A percentile compares a stretch with the other conserved stretches of the same genome.
Conservation (phyloP, 768 basidiomycete species). For the Megacollybia marginata region DNA sequence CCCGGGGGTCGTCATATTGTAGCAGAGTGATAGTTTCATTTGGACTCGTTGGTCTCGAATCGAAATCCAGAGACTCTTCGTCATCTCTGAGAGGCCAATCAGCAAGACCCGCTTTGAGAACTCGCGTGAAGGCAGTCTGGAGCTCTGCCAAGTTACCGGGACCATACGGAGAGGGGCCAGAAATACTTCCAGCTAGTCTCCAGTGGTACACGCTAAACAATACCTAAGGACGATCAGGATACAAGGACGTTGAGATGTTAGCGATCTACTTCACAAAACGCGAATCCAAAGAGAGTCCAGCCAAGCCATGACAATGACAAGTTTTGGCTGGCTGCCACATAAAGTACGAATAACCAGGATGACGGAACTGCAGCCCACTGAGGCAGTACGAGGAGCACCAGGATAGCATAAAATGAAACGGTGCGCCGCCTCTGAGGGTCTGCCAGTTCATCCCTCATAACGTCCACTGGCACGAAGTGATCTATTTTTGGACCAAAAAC, state of each 20-base stretch:
- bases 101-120: constrained; percentile 61
- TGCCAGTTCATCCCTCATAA: constrained; percentile 23
- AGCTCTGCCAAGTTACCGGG: constrained; percentile 49
- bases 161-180: constrained; percentile 35
- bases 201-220: constrained; percentile 64
- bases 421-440: constrained; percentile 29
- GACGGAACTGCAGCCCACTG: constrained; percentile 57
- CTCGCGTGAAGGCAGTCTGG: constrained; percentile 48
- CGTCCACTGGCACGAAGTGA: too few species aligned
- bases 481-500: too few species aligned
- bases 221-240: constrained; percentile 32
- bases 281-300: constrained; percentile 34
- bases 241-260: background rate
- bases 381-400: constrained; percentile 51
- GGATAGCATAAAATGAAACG: constrained; percentile 50
- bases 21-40: constrained; percentile 51
- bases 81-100: constrained; percentile 41
- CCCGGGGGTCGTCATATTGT: constrained; percentile 59
- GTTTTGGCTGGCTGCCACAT: constrained; percentile 35
- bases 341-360: constrained; percentile 57
- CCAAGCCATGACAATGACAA: constrained; percentile 34
- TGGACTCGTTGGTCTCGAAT: constrained; percentile 50
- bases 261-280: constrained; percentile 50
- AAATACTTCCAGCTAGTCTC: constrained; percentile 39
- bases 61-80: constrained; percentile 46